Conservation (phyloP, 257 asterid genomes). For the Capsicum pubescens region DNA sequence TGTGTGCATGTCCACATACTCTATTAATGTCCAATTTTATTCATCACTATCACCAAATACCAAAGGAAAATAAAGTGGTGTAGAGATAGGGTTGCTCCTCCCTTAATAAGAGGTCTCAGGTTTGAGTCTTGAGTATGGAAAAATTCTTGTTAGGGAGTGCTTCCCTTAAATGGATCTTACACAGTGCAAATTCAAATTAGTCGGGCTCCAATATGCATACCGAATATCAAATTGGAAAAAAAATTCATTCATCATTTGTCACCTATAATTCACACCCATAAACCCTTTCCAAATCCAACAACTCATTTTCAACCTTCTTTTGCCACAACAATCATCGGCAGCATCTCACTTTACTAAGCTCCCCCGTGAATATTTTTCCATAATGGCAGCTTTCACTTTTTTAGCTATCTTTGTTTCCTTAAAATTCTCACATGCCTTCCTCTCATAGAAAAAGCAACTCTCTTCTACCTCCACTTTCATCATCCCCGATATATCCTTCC, state of each 20-base stretch:
- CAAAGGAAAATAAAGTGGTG: no score
- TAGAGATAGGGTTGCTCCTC: no score
- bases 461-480: slow-evolving; percentile 49
- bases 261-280: background rate
- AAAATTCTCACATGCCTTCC: slow-evolving; percentile 42
- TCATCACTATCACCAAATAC: background rate
- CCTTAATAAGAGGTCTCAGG: no score
- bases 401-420: slow-evolving; percentile 41
- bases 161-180: no score
- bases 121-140: no score
- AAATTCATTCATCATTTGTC: background rate
- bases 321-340: slow-evolving; percentile 1
- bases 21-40: background rate
- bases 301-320: slow-evolving; percentile 3
- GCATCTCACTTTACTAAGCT: slow-evolving; percentile 16
- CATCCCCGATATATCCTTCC: slow-evolving; percentile 42
- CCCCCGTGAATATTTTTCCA: slow-evolving; percentile 22
- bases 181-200: no score
- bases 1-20: background rate
- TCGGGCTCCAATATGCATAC: no score
- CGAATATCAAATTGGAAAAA: no score
- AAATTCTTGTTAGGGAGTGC: no score
- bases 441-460: slow-evolving; percentile 50
- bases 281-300: slow-evolving; percentile 1
- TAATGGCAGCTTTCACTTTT: slow-evolving; percentile 68